Evolutionary conservation across 352 stramenopile genomes (phyloP).

Genomic region (Peronospora destructor): DNA sequence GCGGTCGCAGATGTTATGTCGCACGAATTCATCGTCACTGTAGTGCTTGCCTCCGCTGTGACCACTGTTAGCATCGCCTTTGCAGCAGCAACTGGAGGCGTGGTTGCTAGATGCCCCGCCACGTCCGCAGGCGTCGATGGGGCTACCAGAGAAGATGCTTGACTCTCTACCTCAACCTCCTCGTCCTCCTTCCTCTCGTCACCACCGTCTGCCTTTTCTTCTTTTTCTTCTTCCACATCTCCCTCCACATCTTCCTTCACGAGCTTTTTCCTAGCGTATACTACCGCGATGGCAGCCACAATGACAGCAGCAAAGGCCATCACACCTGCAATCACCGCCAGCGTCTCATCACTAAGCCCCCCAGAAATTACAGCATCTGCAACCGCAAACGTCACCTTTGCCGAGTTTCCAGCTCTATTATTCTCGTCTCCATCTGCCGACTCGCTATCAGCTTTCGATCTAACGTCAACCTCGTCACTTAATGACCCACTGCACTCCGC

Average conservation of each 20-base stretch:
- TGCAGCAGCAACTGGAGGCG: slow-evolving; percentile 10
- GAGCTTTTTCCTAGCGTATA: slow-evolving; percentile 19
- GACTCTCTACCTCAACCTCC: neutral
- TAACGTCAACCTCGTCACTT: slow-evolving; percentile 2
- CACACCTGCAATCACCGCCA: slow-evolving; percentile 15
- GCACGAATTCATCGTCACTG: neutral
- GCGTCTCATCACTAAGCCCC: slow-evolving; percentile 8
- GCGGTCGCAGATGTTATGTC: neutral
- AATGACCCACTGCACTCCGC: slow-evolving; percentile 8
- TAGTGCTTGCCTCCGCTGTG: neutral
- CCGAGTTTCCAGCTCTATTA: slow-evolving; percentile 1
- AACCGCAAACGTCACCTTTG: slow-evolving; percentile 13
- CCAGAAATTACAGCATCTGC: slow-evolving; percentile 1
- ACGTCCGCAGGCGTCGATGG: slow-evolving; percentile 17
- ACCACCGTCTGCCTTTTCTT: neutral
- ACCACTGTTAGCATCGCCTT: neutral
- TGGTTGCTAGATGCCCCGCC: slow-evolving; percentile 13
- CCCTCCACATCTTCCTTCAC: slow-evolving; percentile 7
- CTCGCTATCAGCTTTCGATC: slow-evolving; percentile 1
- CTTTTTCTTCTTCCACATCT: neutral
- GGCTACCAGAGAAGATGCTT: slow-evolving; percentile 1
- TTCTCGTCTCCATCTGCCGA: slow-evolving; percentile 13
- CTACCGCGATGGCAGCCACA: slow-evolving; percentile 11
- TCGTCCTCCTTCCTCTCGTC: slow-evolving; percentile 11
- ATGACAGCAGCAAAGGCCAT: slow-evolving; percentile 20